A percentile compares a stretch with the other conserved stretches of the same genome.
phyloP scores from a whole-genome alignment of 1,284 basidiomycete genomes.

The Singerocomus inundabilis region DNA sequence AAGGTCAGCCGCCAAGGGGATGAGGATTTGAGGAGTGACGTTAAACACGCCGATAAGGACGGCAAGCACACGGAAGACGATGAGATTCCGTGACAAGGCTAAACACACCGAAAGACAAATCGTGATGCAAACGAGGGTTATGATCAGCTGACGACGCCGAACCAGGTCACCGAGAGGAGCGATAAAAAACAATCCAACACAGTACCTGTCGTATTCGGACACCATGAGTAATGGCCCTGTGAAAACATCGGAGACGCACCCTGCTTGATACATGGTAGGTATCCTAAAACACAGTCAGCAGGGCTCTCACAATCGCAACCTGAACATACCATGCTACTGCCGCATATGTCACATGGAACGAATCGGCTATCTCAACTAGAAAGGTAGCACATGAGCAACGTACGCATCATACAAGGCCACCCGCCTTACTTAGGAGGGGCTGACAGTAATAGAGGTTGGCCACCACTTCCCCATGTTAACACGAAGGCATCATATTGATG shows the following conservation, averaged over 20 bases:
- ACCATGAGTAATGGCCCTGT: neutral
- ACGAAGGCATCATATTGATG: conserved; percentile 27
- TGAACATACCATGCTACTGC: conserved; percentile 50
- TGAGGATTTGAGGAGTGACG: conserved; percentile 57
- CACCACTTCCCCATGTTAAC: conserved; percentile 38
- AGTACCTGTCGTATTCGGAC: conserved; percentile 42
- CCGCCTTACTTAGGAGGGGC: conserved; percentile 58
- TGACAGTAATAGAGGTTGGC: conserved; percentile 75
- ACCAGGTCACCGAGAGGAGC: conserved; percentile 67
- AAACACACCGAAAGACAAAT: conserved; percentile 56
- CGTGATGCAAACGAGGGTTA: conserved; percentile 47
- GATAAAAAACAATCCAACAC: conserved; percentile 57
- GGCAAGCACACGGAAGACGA: conserved; percentile 51
- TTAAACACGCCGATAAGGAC: conserved; percentile 59
- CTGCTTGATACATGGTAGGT: conserved; percentile 49
- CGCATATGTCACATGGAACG: conserved; percentile 56
- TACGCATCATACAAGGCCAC: neutral
- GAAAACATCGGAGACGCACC: conserved; percentile 31
- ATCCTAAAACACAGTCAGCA: conserved; percentile 35
- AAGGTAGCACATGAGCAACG: conserved; percentile 2
- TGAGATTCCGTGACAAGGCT: conserved; percentile 47
- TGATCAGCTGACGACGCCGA: conserved; percentile 54
- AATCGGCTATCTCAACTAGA: conserved; percentile 51
- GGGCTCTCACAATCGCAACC: neutral
- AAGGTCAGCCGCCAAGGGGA: conserved; percentile 65